phyloP scores from a whole-genome alignment of 2,329 filamentous ascomycete genomes.

The Colletotrichum tropicale region DNA sequence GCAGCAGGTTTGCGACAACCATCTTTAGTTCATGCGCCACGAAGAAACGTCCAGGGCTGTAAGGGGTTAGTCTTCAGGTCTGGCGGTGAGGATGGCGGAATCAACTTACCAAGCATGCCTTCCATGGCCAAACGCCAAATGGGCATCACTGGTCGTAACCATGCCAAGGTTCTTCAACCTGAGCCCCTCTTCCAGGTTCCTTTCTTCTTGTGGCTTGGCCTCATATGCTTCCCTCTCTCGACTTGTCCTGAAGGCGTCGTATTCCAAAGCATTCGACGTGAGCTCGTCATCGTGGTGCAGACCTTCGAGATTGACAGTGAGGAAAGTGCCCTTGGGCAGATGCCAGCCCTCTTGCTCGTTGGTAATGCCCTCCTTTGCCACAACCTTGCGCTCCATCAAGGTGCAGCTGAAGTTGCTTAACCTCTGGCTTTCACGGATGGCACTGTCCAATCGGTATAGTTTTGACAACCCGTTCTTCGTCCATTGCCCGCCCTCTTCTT shows the following conservation, averaged over 20 bases:
- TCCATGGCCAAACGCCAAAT: conserved; percentile 62
- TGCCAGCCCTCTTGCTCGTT: conserved; percentile 47
- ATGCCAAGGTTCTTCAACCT: conserved; percentile 49
- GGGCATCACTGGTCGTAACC: conserved; percentile 55
- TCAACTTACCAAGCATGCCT: conserved; percentile 50
- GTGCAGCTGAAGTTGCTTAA: conserved; percentile 51
- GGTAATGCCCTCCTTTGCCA: conserved; percentile 38
- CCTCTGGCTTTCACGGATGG: conserved; percentile 58
- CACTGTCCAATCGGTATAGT: conserved; percentile 53
- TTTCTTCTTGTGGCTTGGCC: conserved; percentile 27
- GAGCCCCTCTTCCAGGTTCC: conserved; percentile 33
- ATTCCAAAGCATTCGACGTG: conserved; percentile 44
- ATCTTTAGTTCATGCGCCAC: conserved; percentile 62
- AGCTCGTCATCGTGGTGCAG: conserved; percentile 51
- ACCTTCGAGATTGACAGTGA: conserved; percentile 48
- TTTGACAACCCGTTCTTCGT: conserved; percentile 47
- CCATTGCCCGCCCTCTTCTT: conserved; percentile 44
- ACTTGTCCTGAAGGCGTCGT: conserved; percentile 56
- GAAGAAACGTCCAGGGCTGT: conserved; percentile 59
- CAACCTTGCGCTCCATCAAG: conserved; percentile 50
- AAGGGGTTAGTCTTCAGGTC: background rate
- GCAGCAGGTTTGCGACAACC: conserved; percentile 51
- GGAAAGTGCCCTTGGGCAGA: conserved; percentile 44
- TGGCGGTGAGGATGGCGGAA: too few species aligned
- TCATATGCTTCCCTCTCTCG: conserved; percentile 43